A percentile compares a stretch with the other conserved stretches of the same genome.
Evolutionary conservation across 1,284 basidiomycete species (phyloP).

Genomic region (Irpex sp.): DNA sequence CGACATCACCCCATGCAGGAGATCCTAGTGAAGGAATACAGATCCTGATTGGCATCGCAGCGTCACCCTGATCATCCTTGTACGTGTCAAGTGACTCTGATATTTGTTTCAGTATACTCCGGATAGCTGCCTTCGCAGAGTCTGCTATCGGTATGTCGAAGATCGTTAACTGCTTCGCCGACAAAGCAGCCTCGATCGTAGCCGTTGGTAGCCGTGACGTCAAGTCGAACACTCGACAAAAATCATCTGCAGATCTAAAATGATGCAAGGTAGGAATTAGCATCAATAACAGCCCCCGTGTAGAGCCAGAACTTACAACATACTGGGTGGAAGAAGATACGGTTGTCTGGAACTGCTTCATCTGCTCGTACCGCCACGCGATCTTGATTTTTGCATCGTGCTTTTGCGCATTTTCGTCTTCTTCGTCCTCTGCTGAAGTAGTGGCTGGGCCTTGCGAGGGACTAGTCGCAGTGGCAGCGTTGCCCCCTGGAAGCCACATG

Average conservation of each 20-base stretch:
- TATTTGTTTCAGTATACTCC: conserved; percentile 16
- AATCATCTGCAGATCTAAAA: conserved; percentile 52
- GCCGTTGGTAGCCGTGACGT: conserved; percentile 52
- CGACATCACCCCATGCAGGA: conserved; percentile 66
- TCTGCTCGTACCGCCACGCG: conserved; percentile 93
- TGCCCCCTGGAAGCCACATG: conserved; percentile 70
- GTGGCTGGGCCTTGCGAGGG: conserved; percentile 13
- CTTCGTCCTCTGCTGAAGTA: conserved; percentile 29
- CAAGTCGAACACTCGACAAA: conserved; percentile 73
- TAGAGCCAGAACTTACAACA: conserved; percentile 36
- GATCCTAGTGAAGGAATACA: conserved; percentile 73
- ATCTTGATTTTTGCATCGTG: conserved; percentile 71
- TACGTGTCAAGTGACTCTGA: conserved; percentile 15
- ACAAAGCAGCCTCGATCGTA: conserved; percentile 41
- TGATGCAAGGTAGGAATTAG: conserved; percentile 17
- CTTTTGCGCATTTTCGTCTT: conserved; percentile 31
- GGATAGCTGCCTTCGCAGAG: conserved; percentile 9
- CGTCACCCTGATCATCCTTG: conserved; percentile 10
- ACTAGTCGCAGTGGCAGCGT: not conserved
- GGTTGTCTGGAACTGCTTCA: conserved; percentile 91
- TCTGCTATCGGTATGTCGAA: conserved; percentile 23
- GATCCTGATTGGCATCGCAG: conserved; percentile 48
- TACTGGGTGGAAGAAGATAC: conserved; percentile 49
- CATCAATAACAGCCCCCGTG: conserved; percentile 8
- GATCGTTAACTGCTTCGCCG: conserved; percentile 34